Base-by-base conservation (phyloP, 2,329 filamentous ascomycete species). In the Thyridium curvatum region DNA sequence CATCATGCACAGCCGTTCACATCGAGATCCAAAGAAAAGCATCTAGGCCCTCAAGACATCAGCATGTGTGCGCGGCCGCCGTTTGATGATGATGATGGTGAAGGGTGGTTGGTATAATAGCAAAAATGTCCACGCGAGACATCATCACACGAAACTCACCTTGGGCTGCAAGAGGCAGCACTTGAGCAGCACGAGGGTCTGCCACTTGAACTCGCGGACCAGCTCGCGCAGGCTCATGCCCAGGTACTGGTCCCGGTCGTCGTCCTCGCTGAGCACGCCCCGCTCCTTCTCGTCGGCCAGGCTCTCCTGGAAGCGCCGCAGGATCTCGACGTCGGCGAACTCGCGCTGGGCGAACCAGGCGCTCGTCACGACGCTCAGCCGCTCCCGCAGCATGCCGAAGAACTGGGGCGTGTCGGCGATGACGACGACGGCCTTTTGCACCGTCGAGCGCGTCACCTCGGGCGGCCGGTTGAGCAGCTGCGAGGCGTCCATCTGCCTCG, bases 1-100 rank as follows among this genome's bases (percentile, higher is more conserved):
- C 65, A 95, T 90, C 86, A 97, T 94, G 74, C 93, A 98, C 50
- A 98, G 69, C 47, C 86, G 78, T 62, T 98, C 93, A 62, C 93
- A 97, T 52, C 89, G 82, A n/a, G 91, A 89, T 45, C 93, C 90
- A 54, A 97, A 98, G 68, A 98, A 97, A 39, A 98, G 81, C 85
- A 97, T 97, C 90, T 95, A 50, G 1, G 18, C 12, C 18, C 21
- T 26, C 21, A 26, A 26, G 6, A 26, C 6, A 26, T 26, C 21
- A 26, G 21, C 21, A 26, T 26, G 10, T 10, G 21, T 26, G 6
- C 21, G 10, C 21, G 10, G 21, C 21, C 10, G n/a, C n/a, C n/a
- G n/a, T n/a, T n/a, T n/a, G n/a, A n/a, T n/a, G n/a, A 10, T 33
- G 5, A 37, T 18, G 14, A 36, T 3, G 18, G n/a, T 8, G n/a